These are phyloP conservation scores for Fallopia convolvulus DNA, from an alignment of 148 eudicot genomes.

Conservation along the genomic window DNA sequence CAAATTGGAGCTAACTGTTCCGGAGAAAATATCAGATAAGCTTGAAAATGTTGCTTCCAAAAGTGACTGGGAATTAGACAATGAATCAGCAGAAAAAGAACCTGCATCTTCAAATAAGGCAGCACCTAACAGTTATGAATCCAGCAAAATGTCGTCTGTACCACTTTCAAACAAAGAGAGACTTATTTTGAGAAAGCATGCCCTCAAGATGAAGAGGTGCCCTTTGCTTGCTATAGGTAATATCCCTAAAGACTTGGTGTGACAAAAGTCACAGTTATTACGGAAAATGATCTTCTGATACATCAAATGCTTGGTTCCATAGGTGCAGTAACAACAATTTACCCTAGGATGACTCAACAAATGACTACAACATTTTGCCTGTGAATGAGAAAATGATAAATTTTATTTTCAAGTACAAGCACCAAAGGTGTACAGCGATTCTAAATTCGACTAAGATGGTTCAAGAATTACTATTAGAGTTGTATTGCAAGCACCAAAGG, in stretches of 20 bases:
- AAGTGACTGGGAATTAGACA: slow-evolving; percentile 11
- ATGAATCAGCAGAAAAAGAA: slow-evolving; percentile 22
- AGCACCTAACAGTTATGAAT: slow-evolving; percentile 8
- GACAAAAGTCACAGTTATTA: not conserved
- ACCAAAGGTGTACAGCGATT: not conserved
- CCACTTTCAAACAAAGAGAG: slow-evolving; percentile 83
- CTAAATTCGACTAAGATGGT: not conserved
- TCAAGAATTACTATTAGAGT: not conserved
- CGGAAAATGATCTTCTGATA: not conserved
- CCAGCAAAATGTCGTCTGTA: slow-evolving; percentile 22
- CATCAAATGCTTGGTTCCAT: slow-evolving; percentile 3
- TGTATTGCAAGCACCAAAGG: not conserved
- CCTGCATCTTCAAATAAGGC: slow-evolving; percentile 15
- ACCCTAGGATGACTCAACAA: not conserved
- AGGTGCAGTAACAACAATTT: not conserved
- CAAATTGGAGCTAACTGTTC: slow-evolving; percentile 11
- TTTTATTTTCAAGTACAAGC: not conserved
- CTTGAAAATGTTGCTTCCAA: slow-evolving; percentile 17
- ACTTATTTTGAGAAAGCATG: slow-evolving; percentile 80
- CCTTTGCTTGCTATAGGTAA: slow-evolving; percentile 91
- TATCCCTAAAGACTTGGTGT: slow-evolving; percentile 1
- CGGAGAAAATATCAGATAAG: slow-evolving; percentile 7
- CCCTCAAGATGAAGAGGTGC: slow-evolving; percentile 59
- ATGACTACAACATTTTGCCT: not conserved
- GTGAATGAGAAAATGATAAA: not conserved